These are phyloP conservation scores for Silene coronaria DNA, from an alignment of 179 eudicot species.

Conservation along the genomic window DNA sequence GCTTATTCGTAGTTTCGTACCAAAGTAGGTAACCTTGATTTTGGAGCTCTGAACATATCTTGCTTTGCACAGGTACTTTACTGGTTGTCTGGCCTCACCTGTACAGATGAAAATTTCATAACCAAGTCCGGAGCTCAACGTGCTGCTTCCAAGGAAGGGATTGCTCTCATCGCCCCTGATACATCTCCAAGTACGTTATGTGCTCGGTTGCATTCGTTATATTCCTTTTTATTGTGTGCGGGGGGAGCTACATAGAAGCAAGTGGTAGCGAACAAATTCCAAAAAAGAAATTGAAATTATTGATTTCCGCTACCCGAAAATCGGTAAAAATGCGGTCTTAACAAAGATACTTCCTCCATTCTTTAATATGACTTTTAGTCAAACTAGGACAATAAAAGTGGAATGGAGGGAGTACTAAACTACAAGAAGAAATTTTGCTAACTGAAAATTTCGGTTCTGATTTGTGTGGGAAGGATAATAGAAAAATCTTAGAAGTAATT, in stretches of 20 bases:
- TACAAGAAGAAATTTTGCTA: too few species aligned
- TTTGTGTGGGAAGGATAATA: not conserved
- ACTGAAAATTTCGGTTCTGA: too few species aligned
- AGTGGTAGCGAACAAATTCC: too few species aligned
- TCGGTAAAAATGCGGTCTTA: too few species aligned
- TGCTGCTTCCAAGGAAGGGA: conserved; percentile 75
- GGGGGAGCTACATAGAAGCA: too few species aligned
- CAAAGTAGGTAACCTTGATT: not conserved
- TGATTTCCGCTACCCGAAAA: too few species aligned
- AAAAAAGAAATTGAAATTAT: too few species aligned
- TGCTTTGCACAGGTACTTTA: conserved; percentile 72
- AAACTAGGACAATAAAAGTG: too few species aligned
- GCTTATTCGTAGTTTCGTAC: too few species aligned
- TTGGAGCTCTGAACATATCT: conserved; percentile 10
- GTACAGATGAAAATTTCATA: conserved; percentile 94
- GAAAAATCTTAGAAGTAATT: not conserved
- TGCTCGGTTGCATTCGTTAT: conserved; percentile 3
- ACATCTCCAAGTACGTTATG: conserved; percentile 86
- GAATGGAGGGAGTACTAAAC: too few species aligned
- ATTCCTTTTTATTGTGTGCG: not conserved
- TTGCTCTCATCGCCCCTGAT: conserved; percentile 80
- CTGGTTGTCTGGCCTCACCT: conserved; percentile 93
- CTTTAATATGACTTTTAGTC: too few species aligned
- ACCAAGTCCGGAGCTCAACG: conserved; percentile 94
- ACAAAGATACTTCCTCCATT: too few species aligned